Conservation (phyloP, 2,329 filamentous ascomycete genomes). For the Neonectria sp. region DNA sequence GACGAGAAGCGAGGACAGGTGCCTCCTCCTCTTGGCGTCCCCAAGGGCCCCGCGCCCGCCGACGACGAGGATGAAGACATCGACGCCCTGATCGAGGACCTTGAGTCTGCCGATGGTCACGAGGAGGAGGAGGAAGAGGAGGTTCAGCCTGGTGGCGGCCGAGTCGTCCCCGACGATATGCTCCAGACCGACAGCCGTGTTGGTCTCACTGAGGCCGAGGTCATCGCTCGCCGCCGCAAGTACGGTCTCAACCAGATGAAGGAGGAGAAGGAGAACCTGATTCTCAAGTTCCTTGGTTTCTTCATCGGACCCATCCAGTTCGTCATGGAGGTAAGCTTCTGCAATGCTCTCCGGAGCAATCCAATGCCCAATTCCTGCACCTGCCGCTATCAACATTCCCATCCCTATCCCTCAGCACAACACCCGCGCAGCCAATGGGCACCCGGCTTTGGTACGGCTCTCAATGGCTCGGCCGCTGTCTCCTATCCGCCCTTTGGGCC, state of each 20-base stretch:
- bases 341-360: conserved; percentile 6
- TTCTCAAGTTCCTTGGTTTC: conserved; percentile 87
- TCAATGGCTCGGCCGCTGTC: conserved; percentile 25
- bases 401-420: background rate
- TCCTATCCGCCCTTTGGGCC: background rate
- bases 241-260: conserved; percentile 92
- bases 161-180: conserved; percentile 79
- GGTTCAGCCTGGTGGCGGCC: conserved; percentile 67
- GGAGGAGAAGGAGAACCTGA: conserved; percentile 88
- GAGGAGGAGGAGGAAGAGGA: conserved; percentile 72
- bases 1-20: conserved; percentile 71
- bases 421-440: background rate
- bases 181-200: conserved; percentile 81
- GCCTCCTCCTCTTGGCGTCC: conserved; percentile 50
- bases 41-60: conserved; percentile 61
- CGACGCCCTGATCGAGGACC: conserved; percentile 88
- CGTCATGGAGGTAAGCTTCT: conserved; percentile 84
- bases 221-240: conserved; percentile 74
- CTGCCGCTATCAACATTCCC: background rate
- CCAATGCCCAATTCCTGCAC: background rate
- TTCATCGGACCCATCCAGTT: conserved; percentile 94
- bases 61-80: conserved; percentile 83
- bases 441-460: conserved; percentile 13
- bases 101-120: conserved; percentile 85
- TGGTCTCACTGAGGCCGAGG: conserved; percentile 82